These are phyloP conservation scores for Verticillium dahliae DNA, from an alignment of 2,329 filamentous ascomycete genomes.

Conservation along the genomic window DNA sequence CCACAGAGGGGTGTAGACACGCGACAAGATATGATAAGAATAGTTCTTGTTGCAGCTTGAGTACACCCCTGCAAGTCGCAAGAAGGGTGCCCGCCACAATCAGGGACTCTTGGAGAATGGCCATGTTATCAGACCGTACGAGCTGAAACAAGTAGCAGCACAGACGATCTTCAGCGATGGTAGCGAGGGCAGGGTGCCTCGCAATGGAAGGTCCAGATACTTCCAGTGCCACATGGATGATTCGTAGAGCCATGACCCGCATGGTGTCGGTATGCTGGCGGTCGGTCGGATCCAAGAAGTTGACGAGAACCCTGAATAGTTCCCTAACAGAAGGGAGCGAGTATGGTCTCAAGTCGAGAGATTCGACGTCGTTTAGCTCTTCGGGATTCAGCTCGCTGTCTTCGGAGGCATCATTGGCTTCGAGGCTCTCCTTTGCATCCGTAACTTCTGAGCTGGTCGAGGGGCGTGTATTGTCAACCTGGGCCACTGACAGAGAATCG, in stretches of 20 bases:
- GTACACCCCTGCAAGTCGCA: conserved; percentile 79
- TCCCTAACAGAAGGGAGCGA: conserved; percentile 91
- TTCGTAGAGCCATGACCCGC: conserved; percentile 93
- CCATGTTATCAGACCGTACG: conserved; percentile 92
- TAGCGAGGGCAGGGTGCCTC: conserved; percentile 80
- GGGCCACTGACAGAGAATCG: background rate
- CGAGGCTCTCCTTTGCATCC: background rate
- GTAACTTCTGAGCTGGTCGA: background rate
- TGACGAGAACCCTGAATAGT: conserved; percentile 87
- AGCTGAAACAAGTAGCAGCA: conserved; percentile 95
- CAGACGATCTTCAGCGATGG: conserved; percentile 83
- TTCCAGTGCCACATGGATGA: conserved; percentile 94
- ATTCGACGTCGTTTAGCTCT: conserved; percentile 28
- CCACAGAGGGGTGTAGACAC: conserved; percentile 87
- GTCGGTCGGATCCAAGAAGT: conserved; percentile 89
- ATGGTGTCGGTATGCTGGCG: conserved; percentile 88
- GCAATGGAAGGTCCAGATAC: conserved; percentile 94
- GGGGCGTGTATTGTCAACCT: background rate
- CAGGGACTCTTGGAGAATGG: conserved; percentile 85
- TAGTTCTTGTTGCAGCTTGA: conserved; percentile 94
- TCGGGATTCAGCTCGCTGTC: background rate
- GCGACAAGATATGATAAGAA: conserved; percentile 92
- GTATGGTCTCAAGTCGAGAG: conserved; percentile 71
- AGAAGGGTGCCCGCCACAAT: conserved; percentile 87
- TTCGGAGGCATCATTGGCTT: background rate